Percentiles rank a stretch among this genome's conserved stretches.
Evolutionary conservation across 1,284 basidiomycete genomes (phyloP).

Genomic region (Boletus sp.): DNA sequence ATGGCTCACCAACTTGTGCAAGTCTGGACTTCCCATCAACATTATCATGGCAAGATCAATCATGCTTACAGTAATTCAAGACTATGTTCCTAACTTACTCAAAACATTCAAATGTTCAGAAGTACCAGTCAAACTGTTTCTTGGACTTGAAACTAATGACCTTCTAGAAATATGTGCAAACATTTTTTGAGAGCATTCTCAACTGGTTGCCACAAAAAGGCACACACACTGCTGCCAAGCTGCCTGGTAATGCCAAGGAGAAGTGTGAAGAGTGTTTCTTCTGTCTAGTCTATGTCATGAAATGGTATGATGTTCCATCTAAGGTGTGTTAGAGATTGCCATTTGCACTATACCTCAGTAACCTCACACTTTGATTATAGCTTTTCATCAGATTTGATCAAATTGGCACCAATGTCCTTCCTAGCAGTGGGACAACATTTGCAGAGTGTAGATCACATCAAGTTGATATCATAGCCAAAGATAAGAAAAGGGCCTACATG

Average conservation of each 20-base stretch:
- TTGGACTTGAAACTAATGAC: too few relatives aligned
- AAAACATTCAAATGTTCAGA: background rate
- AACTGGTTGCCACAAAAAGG: background rate
- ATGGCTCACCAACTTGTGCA: background rate
- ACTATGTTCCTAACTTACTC: background rate
- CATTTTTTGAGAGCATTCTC: background rate
- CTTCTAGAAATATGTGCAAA: background rate
- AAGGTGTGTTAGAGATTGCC: too few relatives aligned
- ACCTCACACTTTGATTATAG: too few relatives aligned
- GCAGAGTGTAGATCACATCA: constrained; percentile 27
- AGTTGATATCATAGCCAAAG: constrained; percentile 32
- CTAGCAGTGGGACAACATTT: constrained; percentile 27
- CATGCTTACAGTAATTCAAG: background rate
- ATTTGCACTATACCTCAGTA: too few relatives aligned
- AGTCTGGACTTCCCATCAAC: background rate
- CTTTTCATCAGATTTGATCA: constrained; percentile 35
- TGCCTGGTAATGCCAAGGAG: background rate
- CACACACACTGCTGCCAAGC: background rate
- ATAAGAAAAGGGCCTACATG: constrained; percentile 39
- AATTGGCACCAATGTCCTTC: constrained; percentile 27
- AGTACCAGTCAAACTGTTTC: too few relatives aligned
- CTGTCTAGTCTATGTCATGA: background rate
- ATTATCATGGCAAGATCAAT: background rate
- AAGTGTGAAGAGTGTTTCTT: background rate
- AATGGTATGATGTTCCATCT: background rate